phyloP scores from a whole-genome alignment of 202 grass and related monocot genomes.

The Panicum virgatum region DNA sequence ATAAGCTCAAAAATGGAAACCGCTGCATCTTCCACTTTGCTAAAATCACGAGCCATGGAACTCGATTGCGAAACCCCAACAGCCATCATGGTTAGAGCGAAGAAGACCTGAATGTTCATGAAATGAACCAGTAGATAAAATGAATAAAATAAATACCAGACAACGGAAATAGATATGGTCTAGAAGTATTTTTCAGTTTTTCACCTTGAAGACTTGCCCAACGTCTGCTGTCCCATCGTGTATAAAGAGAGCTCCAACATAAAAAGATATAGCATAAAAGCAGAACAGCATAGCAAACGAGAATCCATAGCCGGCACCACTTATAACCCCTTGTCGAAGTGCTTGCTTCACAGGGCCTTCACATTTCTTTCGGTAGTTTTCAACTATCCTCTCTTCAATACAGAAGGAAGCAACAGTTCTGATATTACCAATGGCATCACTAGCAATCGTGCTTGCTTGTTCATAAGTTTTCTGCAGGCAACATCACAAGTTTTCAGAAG shows the following conservation, averaged over 20 bases:
- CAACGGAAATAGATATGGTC: background rate
- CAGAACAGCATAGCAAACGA: slow-evolving; percentile 64
- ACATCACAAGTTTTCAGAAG: slow-evolving; percentile 11
- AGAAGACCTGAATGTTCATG: slow-evolving; percentile 67
- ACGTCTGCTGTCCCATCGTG: slow-evolving; percentile 52
- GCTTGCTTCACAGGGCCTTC: slow-evolving; percentile 52
- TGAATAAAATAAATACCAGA: slow-evolving; percentile 11
- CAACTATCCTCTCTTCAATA: slow-evolving; percentile 55
- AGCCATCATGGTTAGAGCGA: slow-evolving; percentile 68
- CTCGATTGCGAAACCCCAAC: slow-evolving; percentile 67
- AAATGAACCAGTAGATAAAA: background rate
- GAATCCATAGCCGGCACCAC: slow-evolving; percentile 69
- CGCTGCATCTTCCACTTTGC: slow-evolving; percentile 64
- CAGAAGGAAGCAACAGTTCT: slow-evolving; percentile 74
- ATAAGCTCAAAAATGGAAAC: slow-evolving; percentile 71
- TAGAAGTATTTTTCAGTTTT: background rate
- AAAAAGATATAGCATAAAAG: slow-evolving; percentile 72
- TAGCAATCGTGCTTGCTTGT: slow-evolving; percentile 84
- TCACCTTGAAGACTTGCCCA: slow-evolving; percentile 65
- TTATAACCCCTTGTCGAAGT: slow-evolving; percentile 57
- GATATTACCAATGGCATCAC: slow-evolving; percentile 70
- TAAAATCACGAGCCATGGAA: slow-evolving; percentile 55
- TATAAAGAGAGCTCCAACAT: slow-evolving; percentile 59
- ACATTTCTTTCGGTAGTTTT: slow-evolving; percentile 67
- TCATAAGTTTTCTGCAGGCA: slow-evolving; percentile 68